Conservation (phyloP, 176 grass and related monocot genomes). For the Dactylis glomerata region DNA sequence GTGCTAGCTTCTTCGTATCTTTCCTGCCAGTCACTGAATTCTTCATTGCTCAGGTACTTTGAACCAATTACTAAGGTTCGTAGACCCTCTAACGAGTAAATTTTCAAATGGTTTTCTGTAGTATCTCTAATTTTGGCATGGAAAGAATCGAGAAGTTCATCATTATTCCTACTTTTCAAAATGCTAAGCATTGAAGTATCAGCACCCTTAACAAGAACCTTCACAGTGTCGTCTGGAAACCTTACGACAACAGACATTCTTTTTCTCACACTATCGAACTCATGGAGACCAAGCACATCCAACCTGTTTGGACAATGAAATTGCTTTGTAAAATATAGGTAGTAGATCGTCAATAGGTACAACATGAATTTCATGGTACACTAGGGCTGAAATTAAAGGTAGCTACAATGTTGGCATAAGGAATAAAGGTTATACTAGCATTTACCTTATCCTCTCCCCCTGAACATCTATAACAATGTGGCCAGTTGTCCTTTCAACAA, state of each 20-base stretch:
- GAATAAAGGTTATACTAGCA: background rate
- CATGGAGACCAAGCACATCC: conserved; percentile 99
- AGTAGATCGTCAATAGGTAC: conserved; percentile 12
- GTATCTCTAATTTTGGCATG: conserved; percentile 59
- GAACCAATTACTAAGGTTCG: conserved; percentile 86
- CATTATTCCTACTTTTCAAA: conserved; percentile 44
- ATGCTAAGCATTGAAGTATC: conserved; percentile 93
- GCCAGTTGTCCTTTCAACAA: conserved; percentile 88
- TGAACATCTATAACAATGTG: conserved; percentile 92
- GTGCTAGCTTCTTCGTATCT: conserved; percentile 96
- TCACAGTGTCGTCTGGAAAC: conserved; percentile 82
- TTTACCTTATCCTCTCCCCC: conserved; percentile 85
- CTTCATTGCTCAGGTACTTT: conserved; percentile 60
- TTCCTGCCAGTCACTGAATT: conserved; percentile 89
- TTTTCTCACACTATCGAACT: conserved; percentile 97
- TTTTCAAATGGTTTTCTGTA: conserved; percentile 67
- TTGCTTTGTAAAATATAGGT: conserved; percentile 23
- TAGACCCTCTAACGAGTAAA: conserved; percentile 82
- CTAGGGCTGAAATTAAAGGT: conserved; percentile 1
- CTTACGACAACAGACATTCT: conserved; percentile 99
- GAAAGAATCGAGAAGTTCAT: conserved; percentile 33
- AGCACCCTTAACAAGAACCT: conserved; percentile 98
- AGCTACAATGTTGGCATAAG: background rate
- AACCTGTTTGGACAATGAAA: conserved; percentile 57
- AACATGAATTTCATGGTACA: conserved; percentile 18